These are phyloP conservation scores for Ambrosia artemisiifolia DNA, from an alignment of 129 eudicot genomes.

Conservation along the genomic window DNA sequence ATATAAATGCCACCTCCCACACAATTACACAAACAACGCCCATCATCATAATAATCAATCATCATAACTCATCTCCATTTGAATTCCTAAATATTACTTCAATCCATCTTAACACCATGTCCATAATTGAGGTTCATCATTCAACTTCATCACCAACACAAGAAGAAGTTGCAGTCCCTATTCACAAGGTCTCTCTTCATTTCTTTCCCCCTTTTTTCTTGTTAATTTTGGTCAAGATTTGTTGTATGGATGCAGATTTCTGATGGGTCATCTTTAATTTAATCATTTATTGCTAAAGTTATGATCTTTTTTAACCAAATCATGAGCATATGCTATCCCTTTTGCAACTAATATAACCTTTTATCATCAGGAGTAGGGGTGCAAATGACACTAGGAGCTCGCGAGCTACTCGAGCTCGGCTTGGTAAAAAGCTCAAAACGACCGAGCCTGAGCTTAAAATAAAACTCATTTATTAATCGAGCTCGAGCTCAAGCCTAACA, in stretches of 20 bases:
- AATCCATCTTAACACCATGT: constrained; percentile 20
- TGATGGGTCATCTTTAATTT: constrained; percentile 18
- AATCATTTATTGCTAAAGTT: constrained; percentile 21
- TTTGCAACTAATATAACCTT: constrained; percentile 11
- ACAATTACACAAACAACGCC: constrained; percentile 5
- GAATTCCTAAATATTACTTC: neutral
- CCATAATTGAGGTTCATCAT: constrained; percentile 24
- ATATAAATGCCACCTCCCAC: constrained; percentile 29
- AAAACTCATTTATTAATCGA: too few species aligned
- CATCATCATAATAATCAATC: neutral
- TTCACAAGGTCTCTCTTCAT: constrained; percentile 26
- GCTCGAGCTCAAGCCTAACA: too few species aligned
- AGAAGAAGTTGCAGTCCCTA: constrained; percentile 17
- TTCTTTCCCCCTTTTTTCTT: neutral
- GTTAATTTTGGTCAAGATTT: neutral
- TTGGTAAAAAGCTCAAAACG: too few species aligned
- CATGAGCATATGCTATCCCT: constrained; percentile 17
- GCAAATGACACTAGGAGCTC: too few species aligned
- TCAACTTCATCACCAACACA: constrained; percentile 22
- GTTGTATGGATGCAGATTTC: constrained; percentile 8
- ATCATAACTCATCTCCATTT: constrained; percentile 23
- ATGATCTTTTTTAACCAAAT: constrained; percentile 8
- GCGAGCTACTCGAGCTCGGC: too few species aligned
- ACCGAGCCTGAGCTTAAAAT: too few species aligned
- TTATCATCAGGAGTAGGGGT: too few species aligned